Base-by-base conservation (phyloP, 2,329 filamentous ascomycete genomes). In the Epichloe sylvatica region DNA sequence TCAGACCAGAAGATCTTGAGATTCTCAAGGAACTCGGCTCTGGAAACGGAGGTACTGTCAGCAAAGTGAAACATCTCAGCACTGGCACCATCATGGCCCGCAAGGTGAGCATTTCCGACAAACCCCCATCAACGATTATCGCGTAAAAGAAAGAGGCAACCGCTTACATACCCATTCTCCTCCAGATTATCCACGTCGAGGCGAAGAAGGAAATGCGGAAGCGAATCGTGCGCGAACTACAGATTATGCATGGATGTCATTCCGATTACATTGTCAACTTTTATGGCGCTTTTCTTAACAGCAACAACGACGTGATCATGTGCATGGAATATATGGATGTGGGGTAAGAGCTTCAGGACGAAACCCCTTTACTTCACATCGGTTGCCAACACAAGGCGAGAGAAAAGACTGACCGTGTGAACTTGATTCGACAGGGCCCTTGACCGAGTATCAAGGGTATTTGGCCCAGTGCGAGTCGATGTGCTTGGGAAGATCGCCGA, bases 251-350 rank as follows among this genome's bases (percentile, higher is more conserved):
- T 64, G 88, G 94, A 62, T 98, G 92, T 69, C 92, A 95, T 62
- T 96, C 87, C 21, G 86, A 92, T 53, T 90, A 94, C 67, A 97
- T 98, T 61, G 92, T 98, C 53, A 95, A 85, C 49, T 98, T 96
- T 68, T 97, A 97, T 62, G 92, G 92, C 53, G 92, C 92, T 37
- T 98, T 97, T 64, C 78, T 97, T 62, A 97, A 95, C 64, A 86
- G 94, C 62, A 89, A 89, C 54, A 91, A 94, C 63, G 92, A 98
- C 70, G 94, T 98, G 52, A 94, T 97, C 59, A 91, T 98, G 83
- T 98, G 92, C 67, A 98, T 98, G 92, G 92, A 98, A 67, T 97
- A 98, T 65, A 95, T 95, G 88, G 92, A 98, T 68, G 88, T 91
- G 64, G 92, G 92, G 92, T 97, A 77, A 68, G 86, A 23, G 23